Evolutionary conservation across 2,329 filamentous ascomycete genomes (phyloP).

Genomic region (Paecilomyces sp.): DNA sequence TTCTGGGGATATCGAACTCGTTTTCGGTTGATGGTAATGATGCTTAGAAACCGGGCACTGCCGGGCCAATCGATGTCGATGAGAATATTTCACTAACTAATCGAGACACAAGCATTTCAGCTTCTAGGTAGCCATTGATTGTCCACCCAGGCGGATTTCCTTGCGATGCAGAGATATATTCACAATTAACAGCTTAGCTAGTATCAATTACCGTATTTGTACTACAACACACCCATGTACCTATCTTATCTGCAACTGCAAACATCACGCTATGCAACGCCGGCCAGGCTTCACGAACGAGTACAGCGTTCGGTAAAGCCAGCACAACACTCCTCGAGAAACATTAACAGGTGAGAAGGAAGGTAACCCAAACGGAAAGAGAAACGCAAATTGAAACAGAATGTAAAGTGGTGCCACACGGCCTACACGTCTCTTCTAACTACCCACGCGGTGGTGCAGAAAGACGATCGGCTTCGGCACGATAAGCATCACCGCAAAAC

Average conservation of each 20-base stretch:
- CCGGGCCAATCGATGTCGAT: no score
- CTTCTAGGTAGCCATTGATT: not conserved
- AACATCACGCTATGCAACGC: constrained; percentile 1
- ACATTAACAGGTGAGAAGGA: not conserved
- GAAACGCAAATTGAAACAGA: not conserved
- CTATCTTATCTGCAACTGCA: not conserved
- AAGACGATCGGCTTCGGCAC: not conserved
- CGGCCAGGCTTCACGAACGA: not conserved
- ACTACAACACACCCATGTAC: not conserved
- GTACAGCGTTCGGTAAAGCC: not conserved
- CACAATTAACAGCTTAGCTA: not conserved
- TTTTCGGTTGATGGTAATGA: no score
- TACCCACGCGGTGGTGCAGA: not conserved
- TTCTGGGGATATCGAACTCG: no score
- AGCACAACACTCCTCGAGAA: not conserved
- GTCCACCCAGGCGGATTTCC: not conserved
- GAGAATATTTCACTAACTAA: no score
- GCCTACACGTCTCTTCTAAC: not conserved
- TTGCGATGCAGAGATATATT: not conserved
- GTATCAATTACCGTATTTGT: not conserved
- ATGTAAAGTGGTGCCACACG: not conserved
- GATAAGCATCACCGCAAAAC: not conserved
- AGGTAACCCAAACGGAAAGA: not conserved
- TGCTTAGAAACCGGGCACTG: no score
- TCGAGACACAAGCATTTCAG: no score